Evolutionary conservation across 257 asterid genomes (phyloP).

Genomic region (Lavandula angustifolia): DNA sequence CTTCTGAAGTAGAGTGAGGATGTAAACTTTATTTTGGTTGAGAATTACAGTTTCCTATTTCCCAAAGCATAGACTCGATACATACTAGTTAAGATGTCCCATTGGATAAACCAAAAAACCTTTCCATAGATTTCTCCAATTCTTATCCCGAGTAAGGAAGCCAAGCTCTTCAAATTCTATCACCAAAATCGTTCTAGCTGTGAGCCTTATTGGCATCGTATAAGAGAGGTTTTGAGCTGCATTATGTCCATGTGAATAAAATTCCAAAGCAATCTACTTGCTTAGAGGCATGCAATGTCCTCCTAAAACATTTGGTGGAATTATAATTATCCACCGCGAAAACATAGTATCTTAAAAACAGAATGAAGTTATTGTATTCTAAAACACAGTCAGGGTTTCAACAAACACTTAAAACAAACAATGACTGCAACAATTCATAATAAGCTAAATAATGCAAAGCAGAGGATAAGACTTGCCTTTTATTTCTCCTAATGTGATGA

Average conservation of each 20-base stretch:
- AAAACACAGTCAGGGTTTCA: constrained; percentile 13
- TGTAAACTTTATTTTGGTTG: too few species aligned
- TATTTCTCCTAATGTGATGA: constrained; percentile 85
- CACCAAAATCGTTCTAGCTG: neutral
- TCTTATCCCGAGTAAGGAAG: neutral
- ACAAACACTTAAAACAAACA: constrained; percentile 3
- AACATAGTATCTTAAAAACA: neutral
- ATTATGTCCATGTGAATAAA: neutral
- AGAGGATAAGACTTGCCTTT: constrained; percentile 56
- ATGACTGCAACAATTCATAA: neutral
- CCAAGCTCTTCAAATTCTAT: constrained; percentile 1
- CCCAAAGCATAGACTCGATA: too few species aligned
- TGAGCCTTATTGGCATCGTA: neutral
- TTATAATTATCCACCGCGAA: neutral
- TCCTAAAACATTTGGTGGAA: neutral
- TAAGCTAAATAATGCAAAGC: constrained; percentile 16
- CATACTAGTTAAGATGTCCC: too few species aligned
- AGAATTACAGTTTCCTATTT: too few species aligned
- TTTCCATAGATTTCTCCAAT: too few species aligned
- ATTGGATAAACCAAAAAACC: too few species aligned
- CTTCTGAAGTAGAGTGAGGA: too few species aligned
- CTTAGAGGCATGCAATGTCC: neutral
- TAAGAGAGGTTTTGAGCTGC: too few species aligned
- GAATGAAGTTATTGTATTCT: neutral
- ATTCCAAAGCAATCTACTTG: neutral